Conservation (phyloP, 352 stramenopile species). For the Lagenidium sp. region DNA sequence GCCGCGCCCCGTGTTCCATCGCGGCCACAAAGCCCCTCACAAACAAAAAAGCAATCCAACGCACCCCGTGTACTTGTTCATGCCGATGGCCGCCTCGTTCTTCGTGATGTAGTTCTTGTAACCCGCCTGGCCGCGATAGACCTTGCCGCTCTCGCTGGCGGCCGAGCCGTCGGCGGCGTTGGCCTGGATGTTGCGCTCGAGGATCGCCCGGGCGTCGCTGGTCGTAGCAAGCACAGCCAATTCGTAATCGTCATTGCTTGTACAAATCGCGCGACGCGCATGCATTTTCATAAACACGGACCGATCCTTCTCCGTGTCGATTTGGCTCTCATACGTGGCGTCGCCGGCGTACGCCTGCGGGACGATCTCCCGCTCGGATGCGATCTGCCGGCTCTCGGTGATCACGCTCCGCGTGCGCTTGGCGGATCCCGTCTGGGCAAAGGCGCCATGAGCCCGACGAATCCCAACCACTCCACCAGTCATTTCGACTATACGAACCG, state of each 20-base stretch:
- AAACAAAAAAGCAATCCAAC: slow-evolving; percentile 6
- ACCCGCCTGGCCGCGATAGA: slow-evolving; percentile 73
- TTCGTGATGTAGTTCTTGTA: slow-evolving; percentile 88
- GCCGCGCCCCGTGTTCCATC: no score
- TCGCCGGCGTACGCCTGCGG: slow-evolving; percentile 73
- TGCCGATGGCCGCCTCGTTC: slow-evolving; percentile 79
- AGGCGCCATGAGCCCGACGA: no score
- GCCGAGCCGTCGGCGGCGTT: slow-evolving; percentile 69
- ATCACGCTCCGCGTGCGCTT: slow-evolving; percentile 62
- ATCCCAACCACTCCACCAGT: no score
- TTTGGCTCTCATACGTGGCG: slow-evolving; percentile 77
- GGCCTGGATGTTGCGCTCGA: slow-evolving; percentile 68
- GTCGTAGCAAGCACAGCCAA: no score
- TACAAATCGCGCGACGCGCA: no score
- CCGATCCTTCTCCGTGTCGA: slow-evolving; percentile 74
- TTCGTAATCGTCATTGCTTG: no score
- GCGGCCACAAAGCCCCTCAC: no score
- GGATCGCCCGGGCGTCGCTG: slow-evolving; percentile 66
- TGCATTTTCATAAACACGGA: no score
- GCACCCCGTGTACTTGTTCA: slow-evolving; percentile 87
- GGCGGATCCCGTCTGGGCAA: slow-evolving; percentile 29
- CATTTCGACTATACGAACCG: slow-evolving; percentile 29
- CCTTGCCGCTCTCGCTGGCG: slow-evolving; percentile 54
- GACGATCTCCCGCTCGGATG: slow-evolving; percentile 68
- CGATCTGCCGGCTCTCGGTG: slow-evolving; percentile 33